A percentile compares a stretch with the other conserved stretches of the same genome.
These are phyloP conservation scores for Fagopyrum homotropicum DNA, from an alignment of 148 eudicot genomes.

Conservation along the genomic window DNA sequence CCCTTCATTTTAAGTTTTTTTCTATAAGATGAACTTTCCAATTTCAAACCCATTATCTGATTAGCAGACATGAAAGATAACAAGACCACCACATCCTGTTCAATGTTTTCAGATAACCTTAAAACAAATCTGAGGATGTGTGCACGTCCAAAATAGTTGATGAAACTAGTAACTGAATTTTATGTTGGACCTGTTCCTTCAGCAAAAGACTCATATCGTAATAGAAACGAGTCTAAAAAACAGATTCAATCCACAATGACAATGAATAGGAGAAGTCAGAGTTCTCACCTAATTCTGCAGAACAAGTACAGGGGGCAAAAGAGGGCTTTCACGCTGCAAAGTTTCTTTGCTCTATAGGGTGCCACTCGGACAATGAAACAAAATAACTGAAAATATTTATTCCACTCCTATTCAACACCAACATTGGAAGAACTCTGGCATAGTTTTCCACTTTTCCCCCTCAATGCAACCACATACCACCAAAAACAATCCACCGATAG, in stretches of 20 bases:
- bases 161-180: background rate
- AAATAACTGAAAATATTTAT: conserved; percentile 34
- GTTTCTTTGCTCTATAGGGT: conserved; percentile 38
- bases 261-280: background rate
- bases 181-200: background rate
- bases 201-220: no score
- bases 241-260: background rate
- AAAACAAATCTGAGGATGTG: background rate
- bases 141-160: background rate
- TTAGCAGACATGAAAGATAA: conserved; percentile 3
- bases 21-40: background rate
- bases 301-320: background rate
- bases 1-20: background rate
- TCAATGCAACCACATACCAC: background rate
- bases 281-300: conserved; percentile 14
- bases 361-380: conserved; percentile 56
- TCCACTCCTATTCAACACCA: conserved; percentile 29
- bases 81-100: background rate
- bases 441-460: background rate
- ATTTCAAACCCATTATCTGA: background rate
- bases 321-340: conserved; percentile 21
- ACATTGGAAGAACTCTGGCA: conserved; percentile 21
- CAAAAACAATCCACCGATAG: background rate
- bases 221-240: background rate
- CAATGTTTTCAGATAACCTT: background rate